These are phyloP conservation scores for Chlamydomonas sphaeroides DNA, from an alignment of 139 green algal genomes.

Conservation along the genomic window DNA sequence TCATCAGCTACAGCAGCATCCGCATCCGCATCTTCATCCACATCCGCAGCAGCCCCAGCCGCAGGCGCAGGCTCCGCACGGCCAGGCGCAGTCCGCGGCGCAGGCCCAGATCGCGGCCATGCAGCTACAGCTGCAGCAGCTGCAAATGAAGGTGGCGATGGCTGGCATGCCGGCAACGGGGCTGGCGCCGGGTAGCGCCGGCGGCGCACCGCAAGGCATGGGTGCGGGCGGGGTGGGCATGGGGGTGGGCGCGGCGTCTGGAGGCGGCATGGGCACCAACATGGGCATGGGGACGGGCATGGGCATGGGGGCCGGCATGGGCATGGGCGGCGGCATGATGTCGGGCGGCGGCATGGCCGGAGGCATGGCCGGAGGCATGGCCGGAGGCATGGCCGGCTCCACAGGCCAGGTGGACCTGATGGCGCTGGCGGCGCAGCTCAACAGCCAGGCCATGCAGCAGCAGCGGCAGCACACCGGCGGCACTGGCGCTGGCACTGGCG, in stretches of 20 bases:
- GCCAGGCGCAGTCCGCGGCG: background rate
- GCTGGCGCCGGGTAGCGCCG: background rate
- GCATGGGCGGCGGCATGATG: background rate
- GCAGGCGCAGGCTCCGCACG: background rate
- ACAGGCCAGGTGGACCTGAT: constrained; percentile 22
- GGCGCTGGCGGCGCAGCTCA: constrained; percentile 32
- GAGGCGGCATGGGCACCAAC: background rate
- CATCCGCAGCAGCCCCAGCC: too few relatives aligned
- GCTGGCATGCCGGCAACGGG: background rate
- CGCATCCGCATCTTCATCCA: too few relatives aligned
- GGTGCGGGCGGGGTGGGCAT: background rate
- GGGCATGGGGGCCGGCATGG: background rate
- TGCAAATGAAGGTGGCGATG: background rate
- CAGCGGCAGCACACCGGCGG: background rate
- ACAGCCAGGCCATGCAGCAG: constrained; percentile 31
- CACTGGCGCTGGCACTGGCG: background rate
- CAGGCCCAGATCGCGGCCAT: background rate
- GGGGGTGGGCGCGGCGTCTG: background rate
- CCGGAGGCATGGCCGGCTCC: background rate
- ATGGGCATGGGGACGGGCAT: background rate
- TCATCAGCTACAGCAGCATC: too few relatives aligned
- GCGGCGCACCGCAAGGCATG: background rate
- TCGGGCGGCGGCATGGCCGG: background rate
- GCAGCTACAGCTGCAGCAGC: background rate
- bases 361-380: background rate